Evolutionary conservation across 2,329 filamentous ascomycete species (phyloP).

Genomic region (Cercospora beticola): DNA sequence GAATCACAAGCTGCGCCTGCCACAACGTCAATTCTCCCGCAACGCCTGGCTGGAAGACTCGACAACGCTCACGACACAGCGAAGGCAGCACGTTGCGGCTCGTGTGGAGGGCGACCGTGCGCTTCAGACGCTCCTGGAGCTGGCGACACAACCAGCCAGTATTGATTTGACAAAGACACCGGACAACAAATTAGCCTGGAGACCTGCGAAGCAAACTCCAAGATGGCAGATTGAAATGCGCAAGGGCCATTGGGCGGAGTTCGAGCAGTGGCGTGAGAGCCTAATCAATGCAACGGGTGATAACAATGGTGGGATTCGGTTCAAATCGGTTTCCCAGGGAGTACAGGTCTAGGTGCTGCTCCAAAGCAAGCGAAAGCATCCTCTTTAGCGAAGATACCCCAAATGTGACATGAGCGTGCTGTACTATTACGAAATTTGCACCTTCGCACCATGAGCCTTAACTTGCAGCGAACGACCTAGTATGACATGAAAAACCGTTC

Average conservation of each 20-base stretch:
- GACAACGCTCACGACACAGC: conserved; percentile 40
- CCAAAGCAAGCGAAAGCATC: neutral
- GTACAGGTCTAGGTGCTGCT: neutral
- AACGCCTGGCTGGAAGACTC: neutral
- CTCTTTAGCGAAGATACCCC: conserved; percentile 8
- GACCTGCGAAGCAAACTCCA: conserved; percentile 62
- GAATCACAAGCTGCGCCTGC: conserved; percentile 60
- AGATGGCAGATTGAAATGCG: conserved; percentile 66
- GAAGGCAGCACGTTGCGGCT: conserved; percentile 42
- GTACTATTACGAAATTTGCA: neutral
- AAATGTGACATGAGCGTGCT: neutral
- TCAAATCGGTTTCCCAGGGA: neutral
- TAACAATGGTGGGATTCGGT: neutral
- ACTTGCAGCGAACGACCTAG: neutral
- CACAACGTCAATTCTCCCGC: conserved; percentile 58
- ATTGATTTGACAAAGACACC: conserved; percentile 61
- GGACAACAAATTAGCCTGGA: conserved; percentile 64
- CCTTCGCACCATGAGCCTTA: neutral
- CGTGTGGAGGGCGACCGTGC: conserved; percentile 62
- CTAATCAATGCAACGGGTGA: neutral
- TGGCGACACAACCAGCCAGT: conserved; percentile 57
- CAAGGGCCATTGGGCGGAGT: conserved; percentile 60
- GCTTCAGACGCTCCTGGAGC: conserved; percentile 63
- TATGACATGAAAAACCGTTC: neutral
- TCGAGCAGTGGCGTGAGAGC: conserved; percentile 8